Conservation (phyloP, 768 basidiomycete genomes). For the Termitomyces titanicus region DNA sequence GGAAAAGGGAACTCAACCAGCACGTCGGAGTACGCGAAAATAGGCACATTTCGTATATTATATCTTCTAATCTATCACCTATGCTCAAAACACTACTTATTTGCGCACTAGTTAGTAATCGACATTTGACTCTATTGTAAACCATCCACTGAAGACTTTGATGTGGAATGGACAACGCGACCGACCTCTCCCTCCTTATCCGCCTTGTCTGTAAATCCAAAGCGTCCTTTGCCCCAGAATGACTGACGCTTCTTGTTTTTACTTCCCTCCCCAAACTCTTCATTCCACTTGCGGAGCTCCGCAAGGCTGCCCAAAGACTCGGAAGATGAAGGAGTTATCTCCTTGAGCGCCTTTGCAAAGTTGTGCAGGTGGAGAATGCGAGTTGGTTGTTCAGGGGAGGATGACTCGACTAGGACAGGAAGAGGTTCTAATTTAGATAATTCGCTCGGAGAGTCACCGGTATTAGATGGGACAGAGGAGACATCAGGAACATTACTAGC, state of each 20-base stretch:
- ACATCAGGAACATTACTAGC: background rate
- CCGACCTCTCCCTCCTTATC: slow-evolving; percentile 37
- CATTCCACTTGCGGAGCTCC: slow-evolving; percentile 85
- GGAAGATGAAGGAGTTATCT: slow-evolving; percentile 88
- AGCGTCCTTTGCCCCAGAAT: slow-evolving; percentile 85
- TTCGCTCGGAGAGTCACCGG: background rate
- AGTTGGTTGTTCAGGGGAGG: slow-evolving; percentile 7
- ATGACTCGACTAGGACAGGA: slow-evolving; percentile 9
- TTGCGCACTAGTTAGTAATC: background rate
- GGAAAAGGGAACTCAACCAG: slow-evolving; percentile 3
- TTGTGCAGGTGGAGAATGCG: slow-evolving; percentile 50
- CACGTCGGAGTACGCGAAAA: slow-evolving; percentile 15
- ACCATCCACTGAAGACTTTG: background rate
- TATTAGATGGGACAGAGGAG: background rate
- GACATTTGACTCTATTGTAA: background rate
- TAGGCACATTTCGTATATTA: slow-evolving; percentile 6
- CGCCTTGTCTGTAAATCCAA: slow-evolving; percentile 70
- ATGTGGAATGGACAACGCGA: slow-evolving; percentile 30
- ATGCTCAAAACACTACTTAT: background rate
- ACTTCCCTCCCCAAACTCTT: slow-evolving; percentile 88
- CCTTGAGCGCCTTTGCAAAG: slow-evolving; percentile 80
- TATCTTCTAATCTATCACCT: slow-evolving; percentile 7
- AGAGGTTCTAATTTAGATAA: background rate
- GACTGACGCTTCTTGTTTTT: slow-evolving; percentile 61
- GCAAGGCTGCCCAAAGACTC: slow-evolving; percentile 74